phyloP scores from a whole-genome alignment of 2,329 filamentous ascomycete species.

The Purpureocillium lavendulum region DNA sequence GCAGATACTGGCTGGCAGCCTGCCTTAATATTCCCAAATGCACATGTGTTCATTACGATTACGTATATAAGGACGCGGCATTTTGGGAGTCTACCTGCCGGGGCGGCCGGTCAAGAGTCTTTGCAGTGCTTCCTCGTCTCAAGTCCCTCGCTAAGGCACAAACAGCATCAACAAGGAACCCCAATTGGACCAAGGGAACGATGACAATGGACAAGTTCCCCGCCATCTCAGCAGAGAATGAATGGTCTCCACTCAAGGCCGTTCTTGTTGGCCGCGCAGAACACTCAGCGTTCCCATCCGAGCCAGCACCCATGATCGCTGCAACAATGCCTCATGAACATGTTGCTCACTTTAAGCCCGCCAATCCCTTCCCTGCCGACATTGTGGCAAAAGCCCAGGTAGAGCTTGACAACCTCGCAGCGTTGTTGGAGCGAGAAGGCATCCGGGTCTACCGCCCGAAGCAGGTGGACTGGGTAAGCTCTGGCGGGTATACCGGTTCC shows the following conservation, averaged over 20 bases:
- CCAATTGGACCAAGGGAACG: too few relatives aligned
- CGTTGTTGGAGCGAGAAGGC: not conserved
- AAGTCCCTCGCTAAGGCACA: too few relatives aligned
- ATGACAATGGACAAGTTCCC: too few relatives aligned
- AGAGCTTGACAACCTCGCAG: not conserved
- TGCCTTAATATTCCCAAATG: too few relatives aligned
- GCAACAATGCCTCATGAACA: slow-evolving; percentile 2
- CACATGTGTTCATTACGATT: too few relatives aligned
- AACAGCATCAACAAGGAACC: too few relatives aligned
- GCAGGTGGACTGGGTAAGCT: slow-evolving; percentile 1
- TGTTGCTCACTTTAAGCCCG: not conserved
- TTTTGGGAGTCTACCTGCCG: too few relatives aligned
- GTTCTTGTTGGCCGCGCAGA: slow-evolving; percentile 5
- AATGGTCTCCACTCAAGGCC: slow-evolving; percentile 4
- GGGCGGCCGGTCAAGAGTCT: too few relatives aligned
- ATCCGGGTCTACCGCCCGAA: slow-evolving; percentile 1
- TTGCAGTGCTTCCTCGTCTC: too few relatives aligned
- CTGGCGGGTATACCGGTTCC: not conserved
- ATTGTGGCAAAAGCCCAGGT: not conserved
- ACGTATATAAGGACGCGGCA: too few relatives aligned
- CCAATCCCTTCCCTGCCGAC: not conserved
- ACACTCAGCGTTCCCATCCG: slow-evolving; percentile 3
- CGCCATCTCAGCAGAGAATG: slow-evolving; percentile 1
- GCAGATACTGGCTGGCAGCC: too few relatives aligned
- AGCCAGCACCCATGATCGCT: slow-evolving; percentile 1